phyloP scores from a whole-genome alignment of 2,329 filamentous ascomycete genomes.

The Fusarium nelsonii region DNA sequence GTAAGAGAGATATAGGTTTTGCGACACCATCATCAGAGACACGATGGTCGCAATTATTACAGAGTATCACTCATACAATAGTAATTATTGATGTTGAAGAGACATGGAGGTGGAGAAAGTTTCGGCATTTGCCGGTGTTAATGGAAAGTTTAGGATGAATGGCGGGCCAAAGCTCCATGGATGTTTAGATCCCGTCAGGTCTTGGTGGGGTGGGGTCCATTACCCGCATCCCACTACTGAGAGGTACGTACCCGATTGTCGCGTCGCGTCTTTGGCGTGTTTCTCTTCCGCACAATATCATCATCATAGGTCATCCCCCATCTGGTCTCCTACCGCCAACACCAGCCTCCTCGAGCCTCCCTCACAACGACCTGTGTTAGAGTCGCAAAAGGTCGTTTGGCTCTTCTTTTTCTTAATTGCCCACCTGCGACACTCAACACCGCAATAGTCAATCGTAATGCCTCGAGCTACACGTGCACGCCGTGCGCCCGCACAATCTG shows the following conservation, averaged over 20 bases:
- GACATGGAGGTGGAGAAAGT: too few species aligned
- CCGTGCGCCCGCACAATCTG: conserved; percentile 43
- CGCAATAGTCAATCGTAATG: conserved; percentile 37
- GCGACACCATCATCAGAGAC: conserved; percentile 42
- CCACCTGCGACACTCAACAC: background rate
- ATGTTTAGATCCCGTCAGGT: too few species aligned
- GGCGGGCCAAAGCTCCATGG: too few species aligned
- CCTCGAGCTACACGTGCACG: conserved; percentile 50
- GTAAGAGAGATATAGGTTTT: conserved; percentile 54
- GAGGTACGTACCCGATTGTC: conserved; percentile 43
- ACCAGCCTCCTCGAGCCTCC: conserved; percentile 7
- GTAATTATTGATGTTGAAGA: background rate
- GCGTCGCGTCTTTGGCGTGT: conserved; percentile 50
- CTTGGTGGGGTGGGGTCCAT: background rate
- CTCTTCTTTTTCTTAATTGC: background rate
- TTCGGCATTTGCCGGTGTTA: background rate
- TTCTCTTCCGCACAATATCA: conserved; percentile 46
- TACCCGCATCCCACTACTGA: background rate
- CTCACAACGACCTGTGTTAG: conserved; percentile 4
- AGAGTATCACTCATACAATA: too few species aligned
- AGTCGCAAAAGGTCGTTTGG: conserved; percentile 9
- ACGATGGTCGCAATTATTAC: too few species aligned
- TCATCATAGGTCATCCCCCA: conserved; percentile 36
- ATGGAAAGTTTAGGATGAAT: background rate
- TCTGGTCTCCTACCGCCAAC: conserved; percentile 9